Evolutionary conservation across 345 rosid species (phyloP).

Genomic region (Euclidium syriacum): DNA sequence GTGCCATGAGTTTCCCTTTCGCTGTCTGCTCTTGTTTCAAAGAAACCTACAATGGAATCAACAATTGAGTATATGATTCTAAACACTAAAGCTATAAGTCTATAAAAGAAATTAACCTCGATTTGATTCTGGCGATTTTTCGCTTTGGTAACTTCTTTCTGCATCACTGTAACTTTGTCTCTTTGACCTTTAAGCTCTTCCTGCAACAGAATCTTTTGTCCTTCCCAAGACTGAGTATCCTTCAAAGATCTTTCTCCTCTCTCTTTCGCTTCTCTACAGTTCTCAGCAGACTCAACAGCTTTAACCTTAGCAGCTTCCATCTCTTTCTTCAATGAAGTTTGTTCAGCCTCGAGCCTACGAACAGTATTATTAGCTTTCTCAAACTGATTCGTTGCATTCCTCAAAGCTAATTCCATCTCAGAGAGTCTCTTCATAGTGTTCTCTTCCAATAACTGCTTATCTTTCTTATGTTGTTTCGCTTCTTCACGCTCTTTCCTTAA

Average conservation of each 20-base stretch:
- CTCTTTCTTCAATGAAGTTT: conserved; percentile 58
- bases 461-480: conserved; percentile 69
- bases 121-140: conserved; percentile 30
- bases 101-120: conserved; percentile 27
- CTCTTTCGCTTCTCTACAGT: conserved; percentile 64
- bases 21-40: conserved; percentile 63
- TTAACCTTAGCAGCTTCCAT: conserved; percentile 71
- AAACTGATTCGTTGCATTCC: conserved; percentile 75
- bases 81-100: background rate
- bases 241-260: conserved; percentile 63
- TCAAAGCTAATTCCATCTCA: conserved; percentile 78
- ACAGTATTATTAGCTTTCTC: conserved; percentile 69
- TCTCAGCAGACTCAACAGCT: conserved; percentile 74
- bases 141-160: conserved; percentile 30
- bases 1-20: conserved; percentile 14
- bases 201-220: conserved; percentile 58
- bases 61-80: background rate
- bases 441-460: conserved; percentile 71
- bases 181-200: conserved; percentile 69
- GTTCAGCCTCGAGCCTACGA: conserved; percentile 78
- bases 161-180: conserved; percentile 40
- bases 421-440: conserved; percentile 77
- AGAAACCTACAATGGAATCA: conserved; percentile 51
- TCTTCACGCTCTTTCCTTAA: conserved; percentile 83
- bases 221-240: conserved; percentile 77